These are phyloP conservation scores for Eucalyptus coolabah DNA, from an alignment of 345 rosid genomes.

Conservation along the genomic window DNA sequence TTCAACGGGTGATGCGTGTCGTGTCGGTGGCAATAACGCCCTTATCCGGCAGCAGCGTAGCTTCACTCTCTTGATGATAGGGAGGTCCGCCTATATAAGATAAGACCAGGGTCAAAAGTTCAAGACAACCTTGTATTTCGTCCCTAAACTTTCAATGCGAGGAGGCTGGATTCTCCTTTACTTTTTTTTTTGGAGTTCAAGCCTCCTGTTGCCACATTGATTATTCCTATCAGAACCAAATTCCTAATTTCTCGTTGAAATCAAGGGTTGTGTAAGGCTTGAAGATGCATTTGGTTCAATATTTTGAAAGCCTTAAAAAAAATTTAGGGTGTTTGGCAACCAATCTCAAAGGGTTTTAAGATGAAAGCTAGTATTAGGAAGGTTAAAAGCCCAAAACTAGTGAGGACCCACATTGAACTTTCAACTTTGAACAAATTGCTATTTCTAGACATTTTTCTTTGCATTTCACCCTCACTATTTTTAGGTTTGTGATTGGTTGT, in stretches of 20 bases:
- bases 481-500: too few species aligned
- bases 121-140: not conserved
- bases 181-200: not conserved
- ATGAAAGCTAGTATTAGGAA: too few species aligned
- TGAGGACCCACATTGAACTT: too few species aligned
- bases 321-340: too few species aligned
- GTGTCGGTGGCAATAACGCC: not conserved
- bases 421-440: too few species aligned
- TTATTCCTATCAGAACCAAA: not conserved
- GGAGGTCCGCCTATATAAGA: not conserved
- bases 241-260: not conserved
- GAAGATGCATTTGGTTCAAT: too few species aligned
- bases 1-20: not conserved
- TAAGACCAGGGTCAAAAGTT: not conserved
- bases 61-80: not conserved
- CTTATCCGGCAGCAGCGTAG: not conserved
- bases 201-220: not conserved
- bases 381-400: too few species aligned
- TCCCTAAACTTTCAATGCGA: not conserved
- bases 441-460: too few species aligned
- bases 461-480: too few species aligned
- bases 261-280: not conserved
- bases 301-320: fast-evolving
- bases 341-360: too few species aligned
- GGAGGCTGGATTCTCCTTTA: not conserved